A percentile compares a stretch with the other conserved stretches of the same genome.
phyloP scores from a whole-genome alignment of 208 protist species.

The Trypanosomatidae sp. region DNA sequence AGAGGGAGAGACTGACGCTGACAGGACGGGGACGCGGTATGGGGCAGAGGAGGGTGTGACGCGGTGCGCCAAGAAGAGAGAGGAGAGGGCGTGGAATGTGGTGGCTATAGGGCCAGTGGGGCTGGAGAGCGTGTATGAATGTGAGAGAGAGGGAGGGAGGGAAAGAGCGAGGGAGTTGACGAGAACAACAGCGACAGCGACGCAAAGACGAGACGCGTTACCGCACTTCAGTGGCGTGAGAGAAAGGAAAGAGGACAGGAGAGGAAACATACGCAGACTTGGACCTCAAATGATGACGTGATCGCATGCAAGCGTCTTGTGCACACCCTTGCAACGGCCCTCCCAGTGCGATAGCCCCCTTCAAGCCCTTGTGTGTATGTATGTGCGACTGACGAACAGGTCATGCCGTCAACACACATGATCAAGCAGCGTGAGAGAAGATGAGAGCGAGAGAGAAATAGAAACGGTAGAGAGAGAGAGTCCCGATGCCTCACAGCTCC shows the following conservation, averaged over 20 bases:
- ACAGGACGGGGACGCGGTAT: too few species aligned
- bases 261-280: not conserved
- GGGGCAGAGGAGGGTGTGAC: too few species aligned
- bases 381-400: not conserved
- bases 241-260: not conserved
- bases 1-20: too few species aligned
- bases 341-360: not conserved
- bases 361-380: not conserved
- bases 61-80: too few species aligned
- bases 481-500: not conserved
- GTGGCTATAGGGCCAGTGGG: not conserved
- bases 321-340: not conserved
- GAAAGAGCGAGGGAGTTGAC: not conserved
- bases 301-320: not conserved
- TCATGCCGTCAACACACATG: not conserved
- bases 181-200: not conserved
- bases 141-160: not conserved
- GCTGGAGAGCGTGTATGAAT: not conserved
- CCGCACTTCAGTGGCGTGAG: not conserved
- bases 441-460: not conserved
- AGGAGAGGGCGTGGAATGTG: too few species aligned
- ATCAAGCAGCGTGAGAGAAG: not conserved
- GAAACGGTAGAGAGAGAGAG: slow-evolving; percentile 4
- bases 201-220: too few species aligned
- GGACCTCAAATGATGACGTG: not conserved